phyloP scores from a whole-genome alignment of 2,329 filamentous ascomycete species.

The Arthroderma sp. region DNA sequence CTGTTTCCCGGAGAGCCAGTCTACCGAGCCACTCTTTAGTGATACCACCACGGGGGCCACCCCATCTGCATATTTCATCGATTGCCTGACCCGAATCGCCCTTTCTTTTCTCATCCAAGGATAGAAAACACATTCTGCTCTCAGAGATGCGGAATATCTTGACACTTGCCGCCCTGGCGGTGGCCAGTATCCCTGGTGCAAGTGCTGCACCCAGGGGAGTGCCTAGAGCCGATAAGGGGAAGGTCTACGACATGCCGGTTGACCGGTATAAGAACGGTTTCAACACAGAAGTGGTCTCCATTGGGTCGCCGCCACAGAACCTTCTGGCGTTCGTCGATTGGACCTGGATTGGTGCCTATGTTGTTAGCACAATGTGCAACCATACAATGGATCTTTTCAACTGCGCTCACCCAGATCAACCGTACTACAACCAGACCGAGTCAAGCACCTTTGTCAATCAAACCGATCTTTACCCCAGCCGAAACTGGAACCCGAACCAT shows the following conservation, averaged over 20 bases:
- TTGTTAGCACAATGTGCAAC: conserved; percentile 7
- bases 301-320: conserved; percentile 9
- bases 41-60: too few species aligned
- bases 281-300: conserved; percentile 4
- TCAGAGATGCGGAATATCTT: conserved; percentile 1
- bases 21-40: too few species aligned
- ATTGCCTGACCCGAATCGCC: too few species aligned
- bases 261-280: conserved; percentile 8
- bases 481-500: conserved; percentile 11
- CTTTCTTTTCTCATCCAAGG: too few species aligned
- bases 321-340: conserved; percentile 9
- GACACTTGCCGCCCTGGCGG: conserved; percentile 2
- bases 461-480: conserved; percentile 6
- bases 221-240: background rate
- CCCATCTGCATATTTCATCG: too few species aligned
- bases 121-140: too few species aligned
- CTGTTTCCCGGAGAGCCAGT: too few species aligned
- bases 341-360: conserved; percentile 10
- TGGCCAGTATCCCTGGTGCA: background rate
- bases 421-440: conserved; percentile 8
- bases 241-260: conserved; percentile 6
- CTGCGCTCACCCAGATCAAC: conserved; percentile 8
- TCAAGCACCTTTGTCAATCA: conserved; percentile 7
- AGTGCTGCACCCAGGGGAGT: background rate
- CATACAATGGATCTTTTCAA: conserved; percentile 5